A percentile compares a stretch with the other conserved stretches of the same genome.
phyloP scores from a whole-genome alignment of 768 basidiomycete genomes.

The Austroboletus festivus region DNA sequence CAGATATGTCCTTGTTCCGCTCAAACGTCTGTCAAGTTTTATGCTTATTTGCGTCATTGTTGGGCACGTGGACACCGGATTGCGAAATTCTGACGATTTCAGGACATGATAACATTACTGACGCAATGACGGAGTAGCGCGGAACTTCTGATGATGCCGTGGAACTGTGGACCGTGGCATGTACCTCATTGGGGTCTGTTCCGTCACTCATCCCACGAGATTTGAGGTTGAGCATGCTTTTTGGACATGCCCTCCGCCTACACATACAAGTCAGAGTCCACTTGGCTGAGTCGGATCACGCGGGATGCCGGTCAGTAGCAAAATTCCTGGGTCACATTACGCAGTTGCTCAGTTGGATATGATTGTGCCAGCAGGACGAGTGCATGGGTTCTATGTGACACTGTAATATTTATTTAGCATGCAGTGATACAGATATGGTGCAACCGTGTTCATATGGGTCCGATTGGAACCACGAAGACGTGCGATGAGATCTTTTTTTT shows the following conservation, averaged over 20 bases:
- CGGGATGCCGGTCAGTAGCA: not conserved
- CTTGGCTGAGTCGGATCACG: too few relatives aligned
- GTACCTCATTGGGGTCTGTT: too few relatives aligned
- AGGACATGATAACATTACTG: too few relatives aligned
- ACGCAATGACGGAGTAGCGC: too few relatives aligned
- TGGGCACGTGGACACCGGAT: not conserved
- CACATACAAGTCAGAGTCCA: too few relatives aligned
- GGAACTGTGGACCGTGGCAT: too few relatives aligned
- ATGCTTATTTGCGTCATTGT: not conserved
- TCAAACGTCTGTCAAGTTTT: not conserved
- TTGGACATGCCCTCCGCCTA: too few relatives aligned
- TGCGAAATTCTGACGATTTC: too few relatives aligned
- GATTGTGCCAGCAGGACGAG: constrained; percentile 10
- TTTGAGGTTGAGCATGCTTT: too few relatives aligned
- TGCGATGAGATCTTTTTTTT: not conserved
- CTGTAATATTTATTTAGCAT: constrained; percentile 20
- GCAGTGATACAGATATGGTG: constrained; percentile 28
- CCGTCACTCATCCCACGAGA: too few relatives aligned
- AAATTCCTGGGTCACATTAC: not conserved
- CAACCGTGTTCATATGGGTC: constrained; percentile 22
- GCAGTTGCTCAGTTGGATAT: not conserved
- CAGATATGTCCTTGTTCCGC: too few relatives aligned
- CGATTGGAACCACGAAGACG: not conserved
- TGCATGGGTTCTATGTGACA: constrained; percentile 6
- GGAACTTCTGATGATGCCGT: too few relatives aligned